These are phyloP conservation scores for Ophiostoma quercus DNA, from an alignment of 2,329 filamentous ascomycete species.

Conservation along the genomic window DNA sequence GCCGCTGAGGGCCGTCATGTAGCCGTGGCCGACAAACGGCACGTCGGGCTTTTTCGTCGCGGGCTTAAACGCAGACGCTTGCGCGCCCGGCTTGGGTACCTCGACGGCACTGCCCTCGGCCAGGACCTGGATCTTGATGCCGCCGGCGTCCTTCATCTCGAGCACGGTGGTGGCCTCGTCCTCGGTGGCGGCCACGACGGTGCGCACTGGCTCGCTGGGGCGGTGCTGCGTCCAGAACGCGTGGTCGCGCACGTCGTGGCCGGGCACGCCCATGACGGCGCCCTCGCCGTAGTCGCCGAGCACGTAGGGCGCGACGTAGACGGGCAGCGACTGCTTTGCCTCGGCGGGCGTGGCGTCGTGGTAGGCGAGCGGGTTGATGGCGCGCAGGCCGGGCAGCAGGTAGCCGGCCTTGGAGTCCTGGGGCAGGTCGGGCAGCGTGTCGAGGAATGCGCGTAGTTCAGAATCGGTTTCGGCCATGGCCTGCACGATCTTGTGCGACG, in stretches of 20 bases:
- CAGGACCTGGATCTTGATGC: conserved; percentile 9
- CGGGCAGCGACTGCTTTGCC: conserved; percentile 56
- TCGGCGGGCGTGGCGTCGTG: conserved; percentile 47
- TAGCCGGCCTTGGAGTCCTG: conserved; percentile 62
- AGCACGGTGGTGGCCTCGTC: conserved; percentile 42
- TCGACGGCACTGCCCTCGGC: not conserved
- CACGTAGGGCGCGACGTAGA: conserved; percentile 82
- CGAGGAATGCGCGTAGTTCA: conserved; percentile 61
- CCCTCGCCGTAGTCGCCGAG: conserved; percentile 80
- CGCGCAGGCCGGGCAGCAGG: conserved; percentile 55
- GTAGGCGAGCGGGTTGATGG: conserved; percentile 61
- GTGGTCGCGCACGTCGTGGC: conserved; percentile 72
- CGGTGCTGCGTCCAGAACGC: conserved; percentile 73
- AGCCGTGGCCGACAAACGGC: conserved; percentile 61
- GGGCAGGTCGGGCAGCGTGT: conserved; percentile 53
- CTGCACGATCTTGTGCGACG: conserved; percentile 64
- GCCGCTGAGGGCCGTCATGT: conserved; percentile 62
- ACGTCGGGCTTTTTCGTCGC: conserved; percentile 30
- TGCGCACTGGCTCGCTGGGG: conserved; percentile 52
- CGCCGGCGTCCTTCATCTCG: conserved; percentile 29
- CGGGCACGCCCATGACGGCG: conserved; percentile 87
- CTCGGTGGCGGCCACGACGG: conserved; percentile 54
- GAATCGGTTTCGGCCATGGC: conserved; percentile 54
- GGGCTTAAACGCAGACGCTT: not conserved
- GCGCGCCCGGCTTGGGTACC: not conserved